Base-by-base conservation (phyloP, 495 filamentous ascomycete species). In the Baudoinia panamericana region DNA sequence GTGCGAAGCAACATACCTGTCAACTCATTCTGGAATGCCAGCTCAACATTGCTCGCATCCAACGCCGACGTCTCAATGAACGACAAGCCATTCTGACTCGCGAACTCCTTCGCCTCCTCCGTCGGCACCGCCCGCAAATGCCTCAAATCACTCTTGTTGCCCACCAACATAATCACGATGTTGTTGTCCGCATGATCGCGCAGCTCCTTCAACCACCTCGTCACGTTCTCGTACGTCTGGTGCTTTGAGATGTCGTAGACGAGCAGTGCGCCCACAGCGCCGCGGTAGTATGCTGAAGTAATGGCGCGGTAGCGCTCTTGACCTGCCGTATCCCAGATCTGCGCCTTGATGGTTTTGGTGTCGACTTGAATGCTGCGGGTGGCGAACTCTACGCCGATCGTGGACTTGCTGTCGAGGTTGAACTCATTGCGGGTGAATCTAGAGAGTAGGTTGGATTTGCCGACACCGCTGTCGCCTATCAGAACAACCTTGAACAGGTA, bases 401-500 rank as follows among this genome's bases (percentile, higher is more conserved):
- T 99, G 40, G 92, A 96, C 77, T 99, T 99, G 61, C 88, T 95
- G 65, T 99, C 90, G 45, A 96, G 73, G 68, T 95, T 96, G 78
- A 99, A 99, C 65, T 99, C 92, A 63, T 99, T 99, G 63, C 92
- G 85, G 43, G 92, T 99, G 76, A 99, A 99, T 59, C 92, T 82
- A 65, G 86, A 94, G 64, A 99, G 75, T 31, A 99, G 82, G 67
- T 99, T 99, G 67, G 92, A 99, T 72, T 99, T 99, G 68, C 92
- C 92, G 62, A 99, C 90, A 54, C 90, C 90, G 42, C 84, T 93
- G 65, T 97, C 90, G 72, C 90, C 90, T 61, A 97, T 97, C 55
- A 97, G 71, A 58, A 97, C 90, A 62, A 97, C 90, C 83, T 99
- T 99, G 78, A 99, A 99, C 57, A 99, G 83, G 62, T 95, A 99